Percentiles rank a stretch among this genome's conserved stretches.
Conservation (phyloP, 768 basidiomycete genomes). For the Porphyrellus cyaneotinctus region DNA sequence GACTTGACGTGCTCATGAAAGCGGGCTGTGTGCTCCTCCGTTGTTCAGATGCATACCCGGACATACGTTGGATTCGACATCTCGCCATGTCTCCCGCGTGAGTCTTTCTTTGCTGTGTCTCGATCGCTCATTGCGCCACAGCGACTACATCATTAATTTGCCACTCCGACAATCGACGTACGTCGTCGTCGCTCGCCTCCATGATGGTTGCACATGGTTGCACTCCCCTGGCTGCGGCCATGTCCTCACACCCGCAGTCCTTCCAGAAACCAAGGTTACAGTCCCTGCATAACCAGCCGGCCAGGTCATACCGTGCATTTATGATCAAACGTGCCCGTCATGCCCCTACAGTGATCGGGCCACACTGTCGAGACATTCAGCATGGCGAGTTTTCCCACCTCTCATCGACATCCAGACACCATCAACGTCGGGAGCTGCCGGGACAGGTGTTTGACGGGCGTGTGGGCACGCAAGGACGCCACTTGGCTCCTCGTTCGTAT, state of each 20-base stretch:
- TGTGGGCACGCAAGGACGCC: neutral
- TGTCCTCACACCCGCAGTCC: neutral
- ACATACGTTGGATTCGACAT: neutral
- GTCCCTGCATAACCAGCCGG: neutral
- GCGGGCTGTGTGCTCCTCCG: slow-evolving; percentile 9
- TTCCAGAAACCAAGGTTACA: neutral
- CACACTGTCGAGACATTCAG: neutral
- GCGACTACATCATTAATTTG: neutral
- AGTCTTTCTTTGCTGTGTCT: neutral
- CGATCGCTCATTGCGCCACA: neutral
- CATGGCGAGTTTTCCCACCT: neutral
- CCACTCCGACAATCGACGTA: neutral
- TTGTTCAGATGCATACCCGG: slow-evolving; percentile 1
- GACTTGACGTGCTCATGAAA: slow-evolving; percentile 11
- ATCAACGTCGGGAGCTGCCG: neutral
- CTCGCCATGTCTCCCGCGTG: neutral
- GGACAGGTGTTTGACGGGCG: neutral
- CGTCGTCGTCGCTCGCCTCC: neutral
- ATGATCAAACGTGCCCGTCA: slow-evolving; percentile 14
- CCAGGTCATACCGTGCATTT: slow-evolving; percentile 1
- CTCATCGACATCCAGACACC: neutral
- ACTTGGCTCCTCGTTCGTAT: neutral
- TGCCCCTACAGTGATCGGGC: neutral
- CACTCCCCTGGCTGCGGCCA: slow-evolving; percentile 1
- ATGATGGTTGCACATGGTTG: neutral